These are phyloP conservation scores for Yamadazyma nakazawae DNA, from an alignment of 805 yeast genomes.

Conservation along the genomic window DNA sequence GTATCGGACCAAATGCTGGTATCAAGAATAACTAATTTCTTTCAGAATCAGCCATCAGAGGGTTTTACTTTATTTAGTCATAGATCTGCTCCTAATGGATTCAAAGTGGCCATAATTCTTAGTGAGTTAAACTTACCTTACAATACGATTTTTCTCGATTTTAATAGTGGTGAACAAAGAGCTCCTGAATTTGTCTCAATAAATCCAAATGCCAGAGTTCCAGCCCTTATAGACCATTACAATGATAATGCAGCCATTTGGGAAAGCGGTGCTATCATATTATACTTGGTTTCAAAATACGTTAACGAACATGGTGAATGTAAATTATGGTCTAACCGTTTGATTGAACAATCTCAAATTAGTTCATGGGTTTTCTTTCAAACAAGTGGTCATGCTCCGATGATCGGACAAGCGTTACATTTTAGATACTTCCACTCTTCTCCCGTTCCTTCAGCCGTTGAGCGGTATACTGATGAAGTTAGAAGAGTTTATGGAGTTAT, in stretches of 20 bases:
- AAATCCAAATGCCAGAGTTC: conserved; percentile 94
- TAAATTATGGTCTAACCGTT: conserved; percentile 74
- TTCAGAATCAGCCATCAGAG: conserved; percentile 70
- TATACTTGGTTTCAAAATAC: conserved; percentile 72
- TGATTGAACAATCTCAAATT: conserved; percentile 79
- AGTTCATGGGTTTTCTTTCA: conserved; percentile 91
- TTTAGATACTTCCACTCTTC: conserved; percentile 87
- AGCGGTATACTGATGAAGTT: conserved; percentile 87
- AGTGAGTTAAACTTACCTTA: conserved; percentile 78
- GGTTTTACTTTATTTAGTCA: conserved; percentile 84
- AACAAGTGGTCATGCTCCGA: conserved; percentile 97
- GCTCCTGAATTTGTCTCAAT: conserved; percentile 92
- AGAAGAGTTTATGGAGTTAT: conserved; percentile 90
- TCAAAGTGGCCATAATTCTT: conserved; percentile 87
- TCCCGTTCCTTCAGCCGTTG: conserved; percentile 84
- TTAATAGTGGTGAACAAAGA: conserved; percentile 84
- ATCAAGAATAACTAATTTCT: conserved; percentile 66
- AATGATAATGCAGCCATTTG: conserved; percentile 78
- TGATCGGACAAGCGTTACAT: conserved; percentile 96
- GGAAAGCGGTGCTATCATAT: conserved; percentile 92
- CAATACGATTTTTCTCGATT: conserved; percentile 80
- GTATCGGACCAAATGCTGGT: conserved; percentile 39
- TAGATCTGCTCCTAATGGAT: conserved; percentile 91
- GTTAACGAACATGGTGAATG: conserved; percentile 63
- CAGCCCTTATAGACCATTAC: conserved; percentile 87